phyloP scores from a whole-genome alignment of 495 filamentous ascomycete species.

The Clavariopsis aquatica region DNA sequence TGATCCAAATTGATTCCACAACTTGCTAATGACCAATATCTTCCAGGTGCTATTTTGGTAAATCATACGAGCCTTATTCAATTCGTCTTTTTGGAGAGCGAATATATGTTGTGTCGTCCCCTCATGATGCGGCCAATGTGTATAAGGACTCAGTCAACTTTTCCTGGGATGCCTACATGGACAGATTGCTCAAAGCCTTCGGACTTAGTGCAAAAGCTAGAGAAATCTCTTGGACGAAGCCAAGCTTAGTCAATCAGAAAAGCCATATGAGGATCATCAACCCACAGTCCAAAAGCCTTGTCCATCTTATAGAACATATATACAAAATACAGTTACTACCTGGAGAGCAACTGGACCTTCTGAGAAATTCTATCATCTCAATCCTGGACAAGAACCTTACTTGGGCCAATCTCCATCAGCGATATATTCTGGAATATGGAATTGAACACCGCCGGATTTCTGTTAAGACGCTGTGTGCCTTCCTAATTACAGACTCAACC shows the following conservation, averaged over 20 bases:
- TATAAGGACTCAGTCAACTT: neutral
- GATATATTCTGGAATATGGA: neutral
- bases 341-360: slow-evolving; percentile 4
- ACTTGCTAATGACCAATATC: slow-evolving; percentile 2
- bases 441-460: neutral
- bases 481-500: slow-evolving; percentile 1
- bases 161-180: slow-evolving; percentile 9
- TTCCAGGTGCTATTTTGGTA: neutral
- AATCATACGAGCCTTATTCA: slow-evolving; percentile 5
- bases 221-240: neutral
- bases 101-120: neutral
- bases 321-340: slow-evolving; percentile 12
- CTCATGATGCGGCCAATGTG: slow-evolving; percentile 3
- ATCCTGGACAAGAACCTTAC: neutral
- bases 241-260: neutral
- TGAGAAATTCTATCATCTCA: neutral
- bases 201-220: neutral
- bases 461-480: slow-evolving; percentile 1
- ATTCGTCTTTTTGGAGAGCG: slow-evolving; percentile 2
- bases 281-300: slow-evolving; percentile 6
- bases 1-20: neutral
- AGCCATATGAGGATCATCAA: neutral
- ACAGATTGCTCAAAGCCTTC: neutral
- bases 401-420: neutral
- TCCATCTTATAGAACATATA: slow-evolving; percentile 2